phyloP scores from a whole-genome alignment of 2,329 filamentous ascomycete genomes.

The Ophiostoma montium region DNA sequence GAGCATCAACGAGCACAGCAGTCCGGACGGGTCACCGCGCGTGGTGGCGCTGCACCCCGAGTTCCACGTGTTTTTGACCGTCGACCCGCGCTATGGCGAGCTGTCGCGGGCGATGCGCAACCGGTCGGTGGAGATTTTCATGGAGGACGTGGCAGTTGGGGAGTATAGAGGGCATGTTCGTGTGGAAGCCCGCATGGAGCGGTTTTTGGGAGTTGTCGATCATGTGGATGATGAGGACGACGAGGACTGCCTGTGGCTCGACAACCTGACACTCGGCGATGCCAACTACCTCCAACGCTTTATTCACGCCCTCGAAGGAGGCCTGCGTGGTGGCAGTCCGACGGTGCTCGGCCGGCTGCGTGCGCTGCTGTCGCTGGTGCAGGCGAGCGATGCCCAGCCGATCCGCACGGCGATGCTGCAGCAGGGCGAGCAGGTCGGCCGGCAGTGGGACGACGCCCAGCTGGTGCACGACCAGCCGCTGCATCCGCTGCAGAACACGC shows the following conservation, averaged over 20 bases:
- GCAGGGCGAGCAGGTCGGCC: conserved; percentile 14
- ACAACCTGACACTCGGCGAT: conserved; percentile 34
- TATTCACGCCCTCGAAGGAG: conserved; percentile 3
- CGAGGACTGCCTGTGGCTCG: conserved; percentile 27
- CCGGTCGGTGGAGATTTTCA: conserved; percentile 76
- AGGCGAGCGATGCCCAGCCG: conserved; percentile 19
- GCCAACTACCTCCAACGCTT: conserved; percentile 23
- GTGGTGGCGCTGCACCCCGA: conserved; percentile 69
- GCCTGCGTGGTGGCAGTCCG: no score
- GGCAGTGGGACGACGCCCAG: not conserved
- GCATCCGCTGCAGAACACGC: conserved; percentile 44
- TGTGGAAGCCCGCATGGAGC: conserved; percentile 36
- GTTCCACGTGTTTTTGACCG: conserved; percentile 86
- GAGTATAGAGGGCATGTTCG: conserved; percentile 26
- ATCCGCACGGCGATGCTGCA: conserved; percentile 22
- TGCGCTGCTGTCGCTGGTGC: conserved; percentile 15
- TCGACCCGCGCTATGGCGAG: conserved; percentile 85
- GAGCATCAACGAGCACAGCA: conserved; percentile 87
- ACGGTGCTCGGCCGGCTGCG: conserved; percentile 7
- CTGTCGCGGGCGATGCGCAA: conserved; percentile 95
- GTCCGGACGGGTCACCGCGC: conserved; percentile 64
- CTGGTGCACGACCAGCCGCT: conserved; percentile 29
- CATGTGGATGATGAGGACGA: conserved; percentile 22
- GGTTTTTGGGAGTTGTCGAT: conserved; percentile 28
- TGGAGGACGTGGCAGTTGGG: conserved; percentile 30